A percentile compares a stretch with the other conserved stretches of the same genome.
These are phyloP conservation scores for Cyclotella sp. DNA, from an alignment of 108 stramenopile genomes.

Conservation along the genomic window DNA sequence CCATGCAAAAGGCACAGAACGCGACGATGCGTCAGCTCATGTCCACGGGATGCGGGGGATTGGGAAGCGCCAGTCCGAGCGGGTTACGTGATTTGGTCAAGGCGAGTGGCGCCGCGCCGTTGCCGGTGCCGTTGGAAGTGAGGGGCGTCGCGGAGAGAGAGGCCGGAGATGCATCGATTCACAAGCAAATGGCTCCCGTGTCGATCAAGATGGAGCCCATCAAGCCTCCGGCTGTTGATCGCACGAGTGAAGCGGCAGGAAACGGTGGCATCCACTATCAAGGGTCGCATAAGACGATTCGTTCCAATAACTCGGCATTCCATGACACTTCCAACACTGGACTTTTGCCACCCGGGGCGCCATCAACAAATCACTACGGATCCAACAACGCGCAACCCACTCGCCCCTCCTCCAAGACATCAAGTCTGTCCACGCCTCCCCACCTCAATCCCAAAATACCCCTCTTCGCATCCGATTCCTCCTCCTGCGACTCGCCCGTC, in stretches of 20 bases:
- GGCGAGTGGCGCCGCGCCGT: not conserved
- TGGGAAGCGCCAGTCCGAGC: constrained; percentile 22
- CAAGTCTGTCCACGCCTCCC: not conserved
- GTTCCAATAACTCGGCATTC: not conserved
- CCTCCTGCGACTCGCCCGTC: constrained; percentile 21
- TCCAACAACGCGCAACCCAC: not conserved
- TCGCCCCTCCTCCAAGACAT: not conserved
- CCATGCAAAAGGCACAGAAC: constrained; percentile 41
- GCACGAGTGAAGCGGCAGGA: not conserved
- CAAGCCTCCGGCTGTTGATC: constrained; percentile 7
- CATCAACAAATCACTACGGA: not conserved
- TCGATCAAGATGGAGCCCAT: constrained; percentile 6
- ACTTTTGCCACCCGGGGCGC: not conserved
- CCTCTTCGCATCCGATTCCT: not conserved
- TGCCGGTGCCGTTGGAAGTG: not conserved
- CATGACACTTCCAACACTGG: not conserved
- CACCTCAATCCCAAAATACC: constrained; percentile 15
- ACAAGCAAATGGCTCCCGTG: too few species aligned
- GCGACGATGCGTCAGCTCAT: constrained; percentile 39
- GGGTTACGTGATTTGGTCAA: constrained; percentile 24
- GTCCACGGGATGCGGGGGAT: constrained; percentile 16
- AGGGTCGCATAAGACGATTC: not conserved
- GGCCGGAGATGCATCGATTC: too few species aligned
- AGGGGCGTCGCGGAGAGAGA: not conserved
- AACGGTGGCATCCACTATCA: constrained; percentile 26